phyloP scores from a whole-genome alignment of 495 filamentous ascomycete species.

The Elasticomyces elasticus region DNA sequence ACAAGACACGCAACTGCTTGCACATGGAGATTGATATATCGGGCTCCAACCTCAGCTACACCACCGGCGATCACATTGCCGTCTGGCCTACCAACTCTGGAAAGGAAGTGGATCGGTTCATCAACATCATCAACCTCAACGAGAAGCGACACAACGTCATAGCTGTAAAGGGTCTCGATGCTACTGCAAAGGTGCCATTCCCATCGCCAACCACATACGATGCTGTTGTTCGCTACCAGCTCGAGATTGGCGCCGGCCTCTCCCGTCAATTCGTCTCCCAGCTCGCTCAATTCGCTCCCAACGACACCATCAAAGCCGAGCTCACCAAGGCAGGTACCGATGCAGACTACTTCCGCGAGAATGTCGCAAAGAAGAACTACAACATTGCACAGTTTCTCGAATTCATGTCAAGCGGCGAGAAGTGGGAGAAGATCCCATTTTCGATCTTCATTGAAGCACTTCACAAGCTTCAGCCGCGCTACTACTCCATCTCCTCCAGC shows the following conservation, averaged over 20 bases:
- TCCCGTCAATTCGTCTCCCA: slow-evolving; percentile 91
- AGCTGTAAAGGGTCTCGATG: slow-evolving; percentile 82
- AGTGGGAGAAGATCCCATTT: slow-evolving; percentile 80
- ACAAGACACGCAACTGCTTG: slow-evolving; percentile 88
- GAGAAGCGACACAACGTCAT: slow-evolving; percentile 76
- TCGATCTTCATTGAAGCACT: slow-evolving; percentile 89
- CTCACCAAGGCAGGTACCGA: slow-evolving; percentile 81
- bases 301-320: slow-evolving; percentile 71
- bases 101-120: slow-evolving; percentile 81
- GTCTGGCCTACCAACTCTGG: slow-evolving; percentile 96
- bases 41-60: slow-evolving; percentile 77
- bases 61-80: slow-evolving; percentile 94
- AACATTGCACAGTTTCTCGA: slow-evolving; percentile 89
- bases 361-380: slow-evolving; percentile 68
- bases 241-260: slow-evolving; percentile 91
- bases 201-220: slow-evolving; percentile 96
- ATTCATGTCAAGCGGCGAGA: slow-evolving; percentile 54
- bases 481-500: slow-evolving; percentile 98
- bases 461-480: slow-evolving; percentile 90
- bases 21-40: slow-evolving; percentile 94
- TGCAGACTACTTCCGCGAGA: slow-evolving; percentile 92
- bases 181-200: slow-evolving; percentile 95
- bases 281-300: slow-evolving; percentile 81
- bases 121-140: slow-evolving; percentile 63
- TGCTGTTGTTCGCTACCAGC: slow-evolving; percentile 86